Conservation (phyloP, 352 stramenopile species). For the Pythium insidiosum region DNA sequence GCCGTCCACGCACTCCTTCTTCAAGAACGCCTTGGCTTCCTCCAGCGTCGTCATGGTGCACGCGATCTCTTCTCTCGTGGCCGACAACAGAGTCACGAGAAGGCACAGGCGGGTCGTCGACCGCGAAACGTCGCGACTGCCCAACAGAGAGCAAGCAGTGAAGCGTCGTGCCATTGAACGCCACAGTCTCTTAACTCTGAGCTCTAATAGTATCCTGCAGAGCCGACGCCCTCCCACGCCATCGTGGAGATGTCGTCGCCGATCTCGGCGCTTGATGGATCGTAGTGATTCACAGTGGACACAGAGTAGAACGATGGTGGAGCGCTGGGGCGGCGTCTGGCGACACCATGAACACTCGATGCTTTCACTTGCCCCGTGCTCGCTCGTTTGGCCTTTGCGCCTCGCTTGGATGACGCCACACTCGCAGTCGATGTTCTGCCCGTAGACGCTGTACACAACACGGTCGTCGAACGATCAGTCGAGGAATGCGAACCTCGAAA, state of each 20-base stretch:
- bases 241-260: conserved; percentile 43
- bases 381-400: conserved; percentile 16
- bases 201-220: conserved; percentile 44
- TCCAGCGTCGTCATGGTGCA: conserved; percentile 68
- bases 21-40: conserved; percentile 84
- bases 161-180: too few relatives aligned
- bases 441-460: not conserved
- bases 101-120: too few relatives aligned
- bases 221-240: conserved; percentile 56
- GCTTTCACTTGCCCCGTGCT: too few relatives aligned
- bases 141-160: too few relatives aligned
- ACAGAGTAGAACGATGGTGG: conserved; percentile 1
- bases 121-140: too few relatives aligned
- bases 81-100: too few relatives aligned
- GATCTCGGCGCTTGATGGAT: conserved; percentile 24
- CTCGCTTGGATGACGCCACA: conserved; percentile 6
- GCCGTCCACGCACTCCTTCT: conserved; percentile 63
- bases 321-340: conserved; percentile 12
- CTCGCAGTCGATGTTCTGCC: not conserved
- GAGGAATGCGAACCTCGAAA: too few relatives aligned
- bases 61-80: too few relatives aligned
- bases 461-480: too few relatives aligned
- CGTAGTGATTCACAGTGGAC: conserved; percentile 40
- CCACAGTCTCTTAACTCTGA: too few relatives aligned
- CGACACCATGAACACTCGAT: too few relatives aligned